Conservation (phyloP, 2,329 filamentous ascomycete species). For the Aspergillus alliaceus region DNA sequence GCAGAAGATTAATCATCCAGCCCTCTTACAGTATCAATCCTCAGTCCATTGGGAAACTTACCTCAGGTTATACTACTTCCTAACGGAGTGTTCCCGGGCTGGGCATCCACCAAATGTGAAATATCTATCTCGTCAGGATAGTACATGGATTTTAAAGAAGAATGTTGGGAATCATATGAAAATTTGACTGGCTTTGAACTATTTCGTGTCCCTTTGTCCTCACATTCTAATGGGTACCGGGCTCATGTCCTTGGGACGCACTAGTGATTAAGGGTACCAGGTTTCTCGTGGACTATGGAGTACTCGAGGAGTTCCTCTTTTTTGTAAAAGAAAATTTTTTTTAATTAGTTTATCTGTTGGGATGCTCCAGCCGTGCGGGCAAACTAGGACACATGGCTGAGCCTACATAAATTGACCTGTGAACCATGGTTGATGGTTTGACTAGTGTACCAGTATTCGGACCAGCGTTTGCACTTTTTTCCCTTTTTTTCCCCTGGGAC, state of each 20-base stretch:
- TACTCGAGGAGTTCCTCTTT: neutral
- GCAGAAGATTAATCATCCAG: constrained; percentile 16
- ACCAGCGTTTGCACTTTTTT: constrained; percentile 4
- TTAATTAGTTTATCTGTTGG: no score
- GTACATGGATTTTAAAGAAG: neutral
- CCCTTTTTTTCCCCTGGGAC: neutral
- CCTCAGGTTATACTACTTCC: constrained; percentile 6
- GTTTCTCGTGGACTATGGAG: neutral
- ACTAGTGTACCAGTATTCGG: constrained; percentile 22
- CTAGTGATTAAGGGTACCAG: constrained; percentile 12
- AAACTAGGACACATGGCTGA: constrained; percentile 4
- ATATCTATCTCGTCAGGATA: neutral
- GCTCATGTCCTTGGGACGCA: constrained; percentile 7
- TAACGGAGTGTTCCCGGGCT: neutral
- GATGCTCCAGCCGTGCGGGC: neutral
- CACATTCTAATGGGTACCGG: constrained; percentile 4
- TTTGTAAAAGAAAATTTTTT: no score
- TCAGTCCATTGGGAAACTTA: neutral
- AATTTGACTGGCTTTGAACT: neutral
- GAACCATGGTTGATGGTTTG: constrained; percentile 17
- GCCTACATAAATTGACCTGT: neutral
- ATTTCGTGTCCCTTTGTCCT: constrained; percentile 1
- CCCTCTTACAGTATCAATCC: neutral
- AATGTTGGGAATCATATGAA: neutral
- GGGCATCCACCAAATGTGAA: neutral